These are phyloP conservation scores for Daldinia decipiens DNA, from an alignment of 495 filamentous ascomycete species.

Conservation along the genomic window DNA sequence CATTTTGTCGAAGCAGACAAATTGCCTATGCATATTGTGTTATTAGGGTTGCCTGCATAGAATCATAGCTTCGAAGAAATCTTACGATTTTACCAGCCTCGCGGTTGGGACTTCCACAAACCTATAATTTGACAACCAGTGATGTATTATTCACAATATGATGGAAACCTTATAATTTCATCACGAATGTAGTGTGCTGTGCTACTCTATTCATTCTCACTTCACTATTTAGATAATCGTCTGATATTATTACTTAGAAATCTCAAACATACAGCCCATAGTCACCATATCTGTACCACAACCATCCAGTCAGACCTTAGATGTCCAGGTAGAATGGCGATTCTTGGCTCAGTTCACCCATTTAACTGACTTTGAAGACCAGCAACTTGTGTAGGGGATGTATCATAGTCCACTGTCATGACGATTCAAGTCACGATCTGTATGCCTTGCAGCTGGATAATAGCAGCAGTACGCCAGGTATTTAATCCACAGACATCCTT, in stretches of 20 bases:
- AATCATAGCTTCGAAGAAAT: slow-evolving; percentile 9
- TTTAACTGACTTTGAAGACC: too few relatives aligned
- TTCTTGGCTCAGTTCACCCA: neutral
- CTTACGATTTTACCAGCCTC: slow-evolving; percentile 7
- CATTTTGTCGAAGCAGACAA: neutral
- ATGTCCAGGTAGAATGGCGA: neutral
- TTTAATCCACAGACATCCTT: neutral
- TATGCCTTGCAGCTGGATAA: neutral
- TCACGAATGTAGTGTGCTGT: neutral
- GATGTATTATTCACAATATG: neutral
- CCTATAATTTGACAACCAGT: neutral
- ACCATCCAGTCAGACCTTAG: neutral
- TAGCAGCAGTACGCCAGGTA: neutral
- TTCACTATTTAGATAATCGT: neutral
- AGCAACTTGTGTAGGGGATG: neutral
- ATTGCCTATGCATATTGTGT: slow-evolving; percentile 5
- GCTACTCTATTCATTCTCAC: neutral
- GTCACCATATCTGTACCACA: neutral
- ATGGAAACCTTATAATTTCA: neutral
- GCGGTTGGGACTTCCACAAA: neutral
- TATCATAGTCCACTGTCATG: neutral
- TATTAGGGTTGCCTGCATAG: slow-evolving; percentile 5
- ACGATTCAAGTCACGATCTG: neutral
- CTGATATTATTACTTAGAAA: neutral
- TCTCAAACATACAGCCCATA: neutral